phyloP scores from a whole-genome alignment of 2,329 filamentous ascomycete species.

The Amesomyces nigricolor region DNA sequence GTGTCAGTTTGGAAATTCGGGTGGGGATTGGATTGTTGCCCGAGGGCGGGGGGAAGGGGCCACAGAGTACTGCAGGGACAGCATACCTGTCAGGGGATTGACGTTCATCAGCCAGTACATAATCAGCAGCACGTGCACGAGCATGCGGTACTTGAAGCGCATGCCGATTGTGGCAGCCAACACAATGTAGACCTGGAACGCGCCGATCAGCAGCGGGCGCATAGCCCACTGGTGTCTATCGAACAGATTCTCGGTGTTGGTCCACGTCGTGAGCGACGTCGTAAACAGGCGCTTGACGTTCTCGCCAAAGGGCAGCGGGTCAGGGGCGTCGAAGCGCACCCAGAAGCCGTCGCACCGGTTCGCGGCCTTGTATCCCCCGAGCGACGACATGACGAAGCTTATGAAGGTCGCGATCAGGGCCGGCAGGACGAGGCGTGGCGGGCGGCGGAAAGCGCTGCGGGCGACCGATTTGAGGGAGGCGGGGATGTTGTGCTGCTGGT shows the following conservation, averaged over 20 bases:
- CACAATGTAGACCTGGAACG: constrained; percentile 46
- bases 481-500: constrained; percentile 38
- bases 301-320: constrained; percentile 37
- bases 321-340: constrained; percentile 45
- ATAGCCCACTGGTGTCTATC: constrained; percentile 53
- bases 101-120: constrained; percentile 45
- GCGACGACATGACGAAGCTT: constrained; percentile 44
- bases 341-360: constrained; percentile 45
- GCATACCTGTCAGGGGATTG: constrained; percentile 40
- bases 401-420: constrained; percentile 46
- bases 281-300: constrained; percentile 41
- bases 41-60: not conserved
- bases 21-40: not conserved
- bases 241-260: constrained; percentile 44
- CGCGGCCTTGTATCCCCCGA: constrained; percentile 44
- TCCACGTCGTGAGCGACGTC: constrained; percentile 45
- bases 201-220: constrained; percentile 43
- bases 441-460: constrained; percentile 49
- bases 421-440: constrained; percentile 46
- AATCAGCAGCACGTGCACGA: constrained; percentile 41
- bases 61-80: not conserved
- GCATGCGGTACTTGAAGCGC: constrained; percentile 42
- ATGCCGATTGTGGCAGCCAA: constrained; percentile 43
- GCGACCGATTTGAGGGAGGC: constrained; percentile 43
- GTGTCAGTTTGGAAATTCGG: constrained; percentile 8